Conservation (phyloP, 2,329 filamentous ascomycete species). For the Colletotrichum paranaense region DNA sequence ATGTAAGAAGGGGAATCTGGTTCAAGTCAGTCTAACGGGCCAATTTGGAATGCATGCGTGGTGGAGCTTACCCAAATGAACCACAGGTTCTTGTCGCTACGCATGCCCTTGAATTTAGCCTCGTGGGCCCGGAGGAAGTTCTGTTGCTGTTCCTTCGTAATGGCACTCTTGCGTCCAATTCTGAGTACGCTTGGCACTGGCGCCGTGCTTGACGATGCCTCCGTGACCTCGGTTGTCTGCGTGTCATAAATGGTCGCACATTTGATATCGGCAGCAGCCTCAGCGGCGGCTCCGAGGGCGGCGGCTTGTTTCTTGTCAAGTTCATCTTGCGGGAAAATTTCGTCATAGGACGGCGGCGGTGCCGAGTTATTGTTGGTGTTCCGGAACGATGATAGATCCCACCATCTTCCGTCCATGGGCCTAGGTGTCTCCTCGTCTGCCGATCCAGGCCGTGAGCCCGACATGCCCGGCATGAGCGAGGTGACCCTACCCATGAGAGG, state of each 20-base stretch:
- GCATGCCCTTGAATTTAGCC: constrained; percentile 71
- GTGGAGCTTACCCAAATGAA: constrained; percentile 71
- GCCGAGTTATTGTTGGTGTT: constrained; percentile 56
- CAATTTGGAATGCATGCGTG: too few relatives aligned
- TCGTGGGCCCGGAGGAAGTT: constrained; percentile 71
- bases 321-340: constrained; percentile 74
- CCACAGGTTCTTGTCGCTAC: constrained; percentile 74
- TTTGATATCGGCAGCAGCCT: constrained; percentile 69
- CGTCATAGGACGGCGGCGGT: constrained; percentile 81
- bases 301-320: constrained; percentile 68
- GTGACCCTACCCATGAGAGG: constrained; percentile 79
- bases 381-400: constrained; percentile 71
- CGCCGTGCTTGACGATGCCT: constrained; percentile 38
- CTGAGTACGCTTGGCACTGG: constrained; percentile 57
- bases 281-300: constrained; percentile 67
- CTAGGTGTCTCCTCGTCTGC: constrained; percentile 53
- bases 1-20: constrained; percentile 61
- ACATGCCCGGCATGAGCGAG: constrained; percentile 76
- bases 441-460: constrained; percentile 60
- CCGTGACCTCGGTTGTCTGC: constrained; percentile 49
- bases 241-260: constrained; percentile 64
- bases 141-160: constrained; percentile 74
- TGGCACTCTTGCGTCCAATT: constrained; percentile 71
- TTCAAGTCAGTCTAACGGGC: constrained; percentile 37
- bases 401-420: constrained; percentile 70